Evolutionary conservation across 2,329 filamentous ascomycete genomes (phyloP).

Genomic region (Aspergillus versicolor): DNA sequence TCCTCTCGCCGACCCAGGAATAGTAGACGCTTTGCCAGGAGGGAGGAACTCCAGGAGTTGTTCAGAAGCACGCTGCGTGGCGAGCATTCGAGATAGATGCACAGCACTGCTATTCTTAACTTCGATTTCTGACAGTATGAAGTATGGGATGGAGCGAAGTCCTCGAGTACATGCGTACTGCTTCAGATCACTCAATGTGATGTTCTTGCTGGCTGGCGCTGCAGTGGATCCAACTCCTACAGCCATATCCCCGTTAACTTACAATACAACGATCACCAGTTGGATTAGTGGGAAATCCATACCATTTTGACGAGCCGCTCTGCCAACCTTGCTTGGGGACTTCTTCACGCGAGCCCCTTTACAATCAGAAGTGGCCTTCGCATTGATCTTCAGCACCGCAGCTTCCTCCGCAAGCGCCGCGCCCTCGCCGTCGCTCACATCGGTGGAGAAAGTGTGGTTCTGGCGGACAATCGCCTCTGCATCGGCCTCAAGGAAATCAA

Average conservation of each 20-base stretch:
- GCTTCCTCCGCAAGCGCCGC: conserved; percentile 7
- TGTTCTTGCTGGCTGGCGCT: conserved; percentile 1
- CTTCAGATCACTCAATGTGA: conserved; percentile 19
- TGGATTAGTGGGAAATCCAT: neutral
- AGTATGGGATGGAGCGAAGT: conserved; percentile 36
- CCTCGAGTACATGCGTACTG: conserved; percentile 33
- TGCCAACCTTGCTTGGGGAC: conserved; percentile 17
- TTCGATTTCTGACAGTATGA: conserved; percentile 27
- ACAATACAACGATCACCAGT: neutral
- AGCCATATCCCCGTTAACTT: conserved; percentile 1
- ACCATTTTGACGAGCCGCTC: conserved; percentile 15
- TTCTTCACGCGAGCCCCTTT: conserved; percentile 14
- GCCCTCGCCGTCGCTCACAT: neutral
- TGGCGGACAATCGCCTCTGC: conserved; percentile 17
- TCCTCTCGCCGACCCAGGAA: conserved; percentile 17
- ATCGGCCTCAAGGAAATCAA: conserved; percentile 32
- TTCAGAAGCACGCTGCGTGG: conserved; percentile 27
- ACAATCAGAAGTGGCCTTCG: neutral
- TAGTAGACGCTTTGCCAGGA: conserved; percentile 22
- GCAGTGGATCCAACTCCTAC: conserved; percentile 12
- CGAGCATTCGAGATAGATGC: conserved; percentile 32
- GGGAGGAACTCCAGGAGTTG: conserved; percentile 32
- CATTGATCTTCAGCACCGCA: conserved; percentile 15
- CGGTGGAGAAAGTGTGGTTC: neutral
- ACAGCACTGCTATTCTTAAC: conserved; percentile 26